A percentile compares a stretch with the other conserved stretches of the same genome.
These are phyloP conservation scores for Lactarius deliciosus DNA, from an alignment of 768 basidiomycete species.

Conservation along the genomic window DNA sequence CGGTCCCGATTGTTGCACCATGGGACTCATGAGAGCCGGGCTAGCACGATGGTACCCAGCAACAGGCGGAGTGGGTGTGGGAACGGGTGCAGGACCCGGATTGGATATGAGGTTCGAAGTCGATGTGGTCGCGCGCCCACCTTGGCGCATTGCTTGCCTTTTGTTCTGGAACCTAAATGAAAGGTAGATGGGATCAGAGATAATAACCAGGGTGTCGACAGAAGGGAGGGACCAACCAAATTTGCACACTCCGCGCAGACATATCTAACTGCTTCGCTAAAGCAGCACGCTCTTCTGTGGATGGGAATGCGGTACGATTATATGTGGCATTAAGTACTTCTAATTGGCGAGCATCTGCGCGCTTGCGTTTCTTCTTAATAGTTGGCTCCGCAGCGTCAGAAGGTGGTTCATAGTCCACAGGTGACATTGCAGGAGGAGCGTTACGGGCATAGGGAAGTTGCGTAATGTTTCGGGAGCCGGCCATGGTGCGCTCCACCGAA, in stretches of 20 bases:
- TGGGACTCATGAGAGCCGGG: constrained; percentile 20
- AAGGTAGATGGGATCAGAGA: constrained; percentile 6
- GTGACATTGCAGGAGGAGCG: constrained; percentile 30
- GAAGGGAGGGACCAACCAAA: constrained; percentile 54
- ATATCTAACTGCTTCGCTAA: constrained; percentile 77
- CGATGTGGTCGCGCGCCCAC: constrained; percentile 15
- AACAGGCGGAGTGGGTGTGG: constrained; percentile 9
- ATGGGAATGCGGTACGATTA: constrained; percentile 79
- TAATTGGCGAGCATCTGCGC: constrained; percentile 76
- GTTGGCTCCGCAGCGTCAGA: constrained; percentile 50
- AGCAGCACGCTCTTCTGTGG: constrained; percentile 79
- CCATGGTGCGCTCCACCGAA: constrained; percentile 34
- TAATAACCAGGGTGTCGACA: neutral
- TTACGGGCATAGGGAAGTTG: constrained; percentile 52
- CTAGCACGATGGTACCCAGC: constrained; percentile 1
- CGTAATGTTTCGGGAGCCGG: constrained; percentile 37
- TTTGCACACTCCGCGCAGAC: constrained; percentile 83
- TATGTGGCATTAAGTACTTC: constrained; percentile 82
- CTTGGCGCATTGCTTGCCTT: constrained; percentile 27
- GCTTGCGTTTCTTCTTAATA: constrained; percentile 86
- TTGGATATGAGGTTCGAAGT: neutral
- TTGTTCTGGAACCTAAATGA: constrained; percentile 29
- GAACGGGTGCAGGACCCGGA: neutral
- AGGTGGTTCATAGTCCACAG: constrained; percentile 30
- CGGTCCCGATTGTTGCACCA: constrained; percentile 11